These are phyloP conservation scores for Cutaneotrichosporon sp. DNA, from an alignment of 1,284 basidiomycete species.

Conservation along the genomic window DNA sequence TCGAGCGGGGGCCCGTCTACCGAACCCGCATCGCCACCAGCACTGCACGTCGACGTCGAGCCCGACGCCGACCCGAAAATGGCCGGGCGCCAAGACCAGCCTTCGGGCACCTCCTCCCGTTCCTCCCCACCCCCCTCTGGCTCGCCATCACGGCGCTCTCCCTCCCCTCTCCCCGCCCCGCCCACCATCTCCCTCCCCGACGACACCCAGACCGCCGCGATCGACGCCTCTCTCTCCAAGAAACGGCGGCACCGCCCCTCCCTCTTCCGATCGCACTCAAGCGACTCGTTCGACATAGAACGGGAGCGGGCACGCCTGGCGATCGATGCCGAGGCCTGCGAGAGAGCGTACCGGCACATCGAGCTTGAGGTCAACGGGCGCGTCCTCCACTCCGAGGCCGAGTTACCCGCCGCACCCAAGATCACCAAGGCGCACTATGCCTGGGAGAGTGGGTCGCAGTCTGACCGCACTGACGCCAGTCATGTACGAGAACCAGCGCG, in stretches of 20 bases:
- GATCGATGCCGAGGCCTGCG: background rate
- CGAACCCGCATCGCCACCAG: background rate
- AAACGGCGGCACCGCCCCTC: background rate
- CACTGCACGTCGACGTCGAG: background rate
- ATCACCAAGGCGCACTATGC: slow-evolving; percentile 53
- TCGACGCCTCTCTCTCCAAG: background rate
- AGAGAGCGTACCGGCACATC: slow-evolving; percentile 3
- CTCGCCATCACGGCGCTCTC: too few relatives aligned
- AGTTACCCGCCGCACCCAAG: slow-evolving; percentile 3
- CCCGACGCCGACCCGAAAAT: too few relatives aligned
- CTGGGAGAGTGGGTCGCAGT: slow-evolving; percentile 66
- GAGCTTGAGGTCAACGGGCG: slow-evolving; percentile 13
- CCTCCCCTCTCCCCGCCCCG: background rate
- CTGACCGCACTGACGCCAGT: slow-evolving; percentile 31
- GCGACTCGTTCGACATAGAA: slow-evolving; percentile 3
- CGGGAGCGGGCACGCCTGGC: background rate
- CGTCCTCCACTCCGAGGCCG: slow-evolving; percentile 9
- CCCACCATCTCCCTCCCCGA: background rate
- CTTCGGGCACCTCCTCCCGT: too few relatives aligned
- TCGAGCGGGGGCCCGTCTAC: background rate
- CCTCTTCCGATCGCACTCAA: background rate
- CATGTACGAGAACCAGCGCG: slow-evolving; percentile 54
- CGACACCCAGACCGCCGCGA: background rate
- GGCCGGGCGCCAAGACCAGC: background rate
- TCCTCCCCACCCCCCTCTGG: background rate